phyloP scores from a whole-genome alignment of 805 yeast genomes.

The Metschnikowia cerradonensis region DNA sequence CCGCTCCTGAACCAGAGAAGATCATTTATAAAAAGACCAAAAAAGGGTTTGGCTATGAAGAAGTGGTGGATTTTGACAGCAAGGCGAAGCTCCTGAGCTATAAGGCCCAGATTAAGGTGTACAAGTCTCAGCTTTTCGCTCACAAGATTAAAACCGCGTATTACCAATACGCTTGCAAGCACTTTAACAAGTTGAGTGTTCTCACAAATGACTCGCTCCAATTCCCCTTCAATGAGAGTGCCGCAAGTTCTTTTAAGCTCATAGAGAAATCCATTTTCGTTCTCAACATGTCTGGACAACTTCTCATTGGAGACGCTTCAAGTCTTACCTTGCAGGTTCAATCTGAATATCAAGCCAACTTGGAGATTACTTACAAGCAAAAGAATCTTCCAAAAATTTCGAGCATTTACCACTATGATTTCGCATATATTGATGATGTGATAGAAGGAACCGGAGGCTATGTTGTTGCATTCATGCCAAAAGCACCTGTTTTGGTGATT shows the following conservation, averaged over 20 bases:
- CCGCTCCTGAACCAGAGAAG: background rate
- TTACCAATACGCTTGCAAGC: conserved; percentile 5
- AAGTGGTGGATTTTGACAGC: conserved; percentile 7
- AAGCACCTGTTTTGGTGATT: conserved; percentile 14
- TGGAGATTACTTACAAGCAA: conserved; percentile 8
- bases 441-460: conserved; percentile 28
- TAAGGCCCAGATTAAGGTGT: conserved; percentile 1
- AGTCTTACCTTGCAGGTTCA: background rate
- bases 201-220: conserved; percentile 8
- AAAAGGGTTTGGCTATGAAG: conserved; percentile 15
- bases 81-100: background rate
- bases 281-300: conserved; percentile 1
- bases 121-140: conserved; percentile 1
- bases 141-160: conserved; percentile 6
- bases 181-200: conserved; percentile 12
- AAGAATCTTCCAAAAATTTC: background rate
- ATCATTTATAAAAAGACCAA: conserved; percentile 7
- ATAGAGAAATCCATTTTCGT: background rate
- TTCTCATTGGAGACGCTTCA: conserved; percentile 8
- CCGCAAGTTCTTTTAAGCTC: background rate
- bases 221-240: background rate
- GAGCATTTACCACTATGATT: background rate
- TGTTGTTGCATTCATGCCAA: conserved; percentile 16
- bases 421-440: conserved; percentile 23
- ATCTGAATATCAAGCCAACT: background rate